These are phyloP conservation scores for Silene coronaria DNA, from an alignment of 179 eudicot species.

Conservation along the genomic window DNA sequence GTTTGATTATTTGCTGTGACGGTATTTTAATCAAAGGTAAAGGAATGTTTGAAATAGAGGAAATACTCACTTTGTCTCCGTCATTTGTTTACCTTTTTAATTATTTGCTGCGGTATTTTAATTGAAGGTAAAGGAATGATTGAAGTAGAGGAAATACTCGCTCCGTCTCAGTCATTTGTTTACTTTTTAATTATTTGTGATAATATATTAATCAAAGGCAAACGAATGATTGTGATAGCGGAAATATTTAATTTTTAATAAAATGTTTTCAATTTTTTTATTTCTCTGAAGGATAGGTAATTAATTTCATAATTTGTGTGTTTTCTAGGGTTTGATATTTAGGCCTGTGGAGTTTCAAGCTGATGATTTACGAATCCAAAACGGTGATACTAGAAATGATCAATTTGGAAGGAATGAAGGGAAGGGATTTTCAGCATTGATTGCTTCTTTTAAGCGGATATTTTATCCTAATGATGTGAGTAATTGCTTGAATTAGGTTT, in stretches of 20 bases:
- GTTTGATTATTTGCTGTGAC: neutral
- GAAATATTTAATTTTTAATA: neutral
- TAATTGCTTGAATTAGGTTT: neutral
- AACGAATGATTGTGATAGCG: too few species aligned
- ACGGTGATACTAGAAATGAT: conserved; percentile 23
- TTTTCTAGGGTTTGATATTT: conserved; percentile 59
- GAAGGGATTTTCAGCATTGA: conserved; percentile 37
- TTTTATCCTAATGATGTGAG: conserved; percentile 67
- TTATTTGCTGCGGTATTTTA: too few species aligned
- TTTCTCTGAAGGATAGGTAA: neutral
- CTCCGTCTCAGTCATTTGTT: neutral
- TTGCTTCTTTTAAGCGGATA: conserved; percentile 44
- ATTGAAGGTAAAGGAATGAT: too few species aligned
- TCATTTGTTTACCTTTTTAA: neutral
- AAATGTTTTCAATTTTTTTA: neutral
- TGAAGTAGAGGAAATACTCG: too few species aligned
- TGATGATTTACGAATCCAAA: conserved; percentile 27
- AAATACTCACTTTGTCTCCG: too few species aligned
- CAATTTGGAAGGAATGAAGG: conserved; percentile 25
- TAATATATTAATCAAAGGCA: too few species aligned
- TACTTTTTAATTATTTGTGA: neutral
- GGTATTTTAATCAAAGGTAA: too few species aligned
- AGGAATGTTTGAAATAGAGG: too few species aligned
- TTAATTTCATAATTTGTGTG: neutral
- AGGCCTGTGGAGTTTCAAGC: conserved; percentile 56